Evolutionary conservation across 1,139 yeast genomes (phyloP).

Genomic region (Hansenula lynferdii): DNA sequence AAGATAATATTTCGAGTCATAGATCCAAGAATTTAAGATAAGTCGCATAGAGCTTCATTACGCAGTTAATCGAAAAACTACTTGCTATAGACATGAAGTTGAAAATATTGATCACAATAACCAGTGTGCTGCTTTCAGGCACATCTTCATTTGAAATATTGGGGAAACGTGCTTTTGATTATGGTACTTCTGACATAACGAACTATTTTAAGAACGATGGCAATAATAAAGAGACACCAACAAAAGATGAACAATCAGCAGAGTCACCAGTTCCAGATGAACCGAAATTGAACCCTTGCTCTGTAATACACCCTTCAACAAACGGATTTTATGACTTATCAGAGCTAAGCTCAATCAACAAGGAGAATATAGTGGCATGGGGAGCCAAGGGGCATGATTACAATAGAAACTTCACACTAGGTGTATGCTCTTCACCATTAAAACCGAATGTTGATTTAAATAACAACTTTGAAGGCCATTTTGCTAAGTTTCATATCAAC

Average conservation of each 20-base stretch:
- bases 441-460: slow-evolving; percentile 29
- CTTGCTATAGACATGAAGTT: too few species aligned
- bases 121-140: not conserved
- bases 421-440: slow-evolving; percentile 69
- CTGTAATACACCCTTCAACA: slow-evolving; percentile 46
- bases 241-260: slow-evolving; percentile 10
- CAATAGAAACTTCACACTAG: slow-evolving; percentile 71
- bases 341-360: slow-evolving; percentile 38
- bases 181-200: slow-evolving; percentile 16
- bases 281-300: slow-evolving; percentile 41
- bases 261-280: slow-evolving; percentile 10
- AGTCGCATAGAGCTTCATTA: too few species aligned
- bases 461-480: slow-evolving; percentile 26
- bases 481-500: slow-evolving; percentile 37
- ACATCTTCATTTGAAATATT: not conserved
- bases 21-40: too few species aligned
- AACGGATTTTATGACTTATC: slow-evolving; percentile 54
- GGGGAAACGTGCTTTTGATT: slow-evolving; percentile 11
- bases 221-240: not conserved
- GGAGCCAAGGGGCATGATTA: slow-evolving; percentile 66
- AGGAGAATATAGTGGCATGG: slow-evolving; percentile 43
- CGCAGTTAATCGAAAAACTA: too few species aligned
- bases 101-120: not conserved
- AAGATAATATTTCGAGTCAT: too few species aligned
- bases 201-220: slow-evolving; percentile 6